Base-by-base conservation (phyloP, 2,329 filamentous ascomycete genomes). In the Cladosporium sp. region DNA sequence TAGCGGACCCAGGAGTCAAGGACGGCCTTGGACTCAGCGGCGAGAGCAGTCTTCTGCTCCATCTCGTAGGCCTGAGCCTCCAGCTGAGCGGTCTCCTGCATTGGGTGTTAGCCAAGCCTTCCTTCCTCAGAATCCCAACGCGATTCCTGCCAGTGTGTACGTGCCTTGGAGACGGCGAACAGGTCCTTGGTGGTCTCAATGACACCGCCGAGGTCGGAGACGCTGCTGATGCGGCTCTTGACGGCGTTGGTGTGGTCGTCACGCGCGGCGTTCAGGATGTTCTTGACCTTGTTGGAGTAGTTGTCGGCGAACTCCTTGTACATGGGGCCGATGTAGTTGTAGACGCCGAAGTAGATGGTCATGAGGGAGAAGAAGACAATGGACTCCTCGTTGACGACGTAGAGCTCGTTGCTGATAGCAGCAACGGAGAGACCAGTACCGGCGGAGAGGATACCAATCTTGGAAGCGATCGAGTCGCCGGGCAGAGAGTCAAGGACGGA, bases 1-100 rank as follows among this genome's bases (percentile, higher is more conserved):
- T 98, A 98, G 72, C 93, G 87, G 61, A 97, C 91, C 95, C 93
- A 98, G 54, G 90, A 96, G 74, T 98, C 93, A 61, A 98, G 85
- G 55, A 97, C 93, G 57, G 81, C 69, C 86, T 96, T 98, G 69
- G 92, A 92, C 82, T 98, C 93, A 60, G 83, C 79, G 55, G 90
- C 90, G 62, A 98, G 80, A 65, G 90, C 87, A 57, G 92, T 96
- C 79, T 85, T 86, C 79, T 98, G 93, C 83, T 97, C 90, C 63
- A 97, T 84, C 82, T 97, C 90, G 77, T 86, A 98, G 61, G 90
- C 91, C 83, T 97, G 76, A 63, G 92, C 86, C 83, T 98, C 93
- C 63, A 97, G 87, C 77, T 87, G 79, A 69, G 93, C 95, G 69
- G 93, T 98, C 84, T 98, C 93, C 91, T 95, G 65, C 54, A 38